phyloP scores from a whole-genome alignment of 2,329 filamentous ascomycete genomes.

The Cercospora zeae-maydis region DNA sequence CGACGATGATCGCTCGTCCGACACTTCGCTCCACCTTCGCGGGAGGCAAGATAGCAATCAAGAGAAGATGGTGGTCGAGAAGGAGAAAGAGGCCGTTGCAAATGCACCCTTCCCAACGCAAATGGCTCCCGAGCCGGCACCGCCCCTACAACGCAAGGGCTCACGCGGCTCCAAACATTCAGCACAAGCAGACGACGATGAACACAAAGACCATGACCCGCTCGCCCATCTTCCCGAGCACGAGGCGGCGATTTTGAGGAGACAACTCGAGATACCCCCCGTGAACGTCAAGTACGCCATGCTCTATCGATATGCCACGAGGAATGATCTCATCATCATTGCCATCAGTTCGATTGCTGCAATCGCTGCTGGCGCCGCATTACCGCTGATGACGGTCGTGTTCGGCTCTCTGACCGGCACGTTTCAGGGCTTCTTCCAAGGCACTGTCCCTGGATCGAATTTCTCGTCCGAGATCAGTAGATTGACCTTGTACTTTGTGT shows the following conservation, averaged over 20 bases:
- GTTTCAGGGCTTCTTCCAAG: slow-evolving; percentile 62
- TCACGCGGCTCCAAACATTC: slow-evolving; percentile 23
- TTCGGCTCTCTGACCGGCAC: slow-evolving; percentile 72
- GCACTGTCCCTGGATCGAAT: slow-evolving; percentile 44
- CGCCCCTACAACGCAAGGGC: slow-evolving; percentile 29
- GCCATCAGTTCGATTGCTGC: slow-evolving; percentile 37
- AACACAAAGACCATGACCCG: slow-evolving; percentile 32
- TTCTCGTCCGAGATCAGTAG: slow-evolving; percentile 61
- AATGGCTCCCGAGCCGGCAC: slow-evolving; percentile 27
- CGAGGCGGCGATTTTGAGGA: slow-evolving; percentile 36
- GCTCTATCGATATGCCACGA: slow-evolving; percentile 47
- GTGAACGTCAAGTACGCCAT: slow-evolving; percentile 42
- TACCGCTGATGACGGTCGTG: slow-evolving; percentile 50
- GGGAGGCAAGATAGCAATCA: slow-evolving; percentile 23
- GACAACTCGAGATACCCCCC: slow-evolving; percentile 43
- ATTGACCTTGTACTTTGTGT: slow-evolving; percentile 78
- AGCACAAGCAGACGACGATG: slow-evolving; percentile 25
- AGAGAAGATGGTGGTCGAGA: slow-evolving; percentile 32
- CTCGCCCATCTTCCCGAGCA: slow-evolving; percentile 40
- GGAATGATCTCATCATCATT: slow-evolving; percentile 42
- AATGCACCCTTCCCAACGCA: slow-evolving; percentile 33
- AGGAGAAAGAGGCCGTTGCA: slow-evolving; percentile 32
- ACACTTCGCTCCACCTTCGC: slow-evolving; percentile 15
- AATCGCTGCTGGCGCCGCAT: slow-evolving; percentile 35
- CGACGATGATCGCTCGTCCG: not conserved